Evolutionary conservation across 2,329 filamentous ascomycete genomes (phyloP).

Genomic region (Lithohypha guttulata): DNA sequence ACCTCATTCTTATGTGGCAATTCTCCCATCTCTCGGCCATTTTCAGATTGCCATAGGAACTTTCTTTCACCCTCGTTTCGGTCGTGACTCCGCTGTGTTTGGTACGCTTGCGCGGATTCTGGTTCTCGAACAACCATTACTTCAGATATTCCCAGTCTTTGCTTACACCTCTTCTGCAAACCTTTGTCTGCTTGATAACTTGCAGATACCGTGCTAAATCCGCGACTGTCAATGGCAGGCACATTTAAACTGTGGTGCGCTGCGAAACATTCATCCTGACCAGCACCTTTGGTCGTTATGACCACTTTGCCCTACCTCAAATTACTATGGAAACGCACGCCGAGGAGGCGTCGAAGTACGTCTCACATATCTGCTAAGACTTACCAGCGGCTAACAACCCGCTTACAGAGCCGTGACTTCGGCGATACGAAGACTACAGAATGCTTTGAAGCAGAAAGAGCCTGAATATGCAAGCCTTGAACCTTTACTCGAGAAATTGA

Average conservation of each 20-base stretch:
- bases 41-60: too few species aligned
- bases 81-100: not conserved
- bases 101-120: not conserved
- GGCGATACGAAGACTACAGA: constrained; percentile 33
- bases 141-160: not conserved
- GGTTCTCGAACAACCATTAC: not conserved
- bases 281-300: constrained; percentile 18
- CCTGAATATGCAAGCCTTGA: constrained; percentile 15
- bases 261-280: constrained; percentile 18
- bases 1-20: too few species aligned
- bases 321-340: constrained; percentile 20
- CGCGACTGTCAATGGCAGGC: constrained; percentile 15
- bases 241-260: constrained; percentile 14
- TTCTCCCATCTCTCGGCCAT: too few species aligned
- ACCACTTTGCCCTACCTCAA: constrained; percentile 13
- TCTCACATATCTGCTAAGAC: constrained; percentile 10
- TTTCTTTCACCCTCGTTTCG: not conserved
- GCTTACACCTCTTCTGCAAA: not conserved
- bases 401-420: constrained; percentile 30
- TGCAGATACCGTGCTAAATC: constrained; percentile 1
- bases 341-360: constrained; percentile 44
- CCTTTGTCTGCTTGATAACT: constrained; percentile 9
- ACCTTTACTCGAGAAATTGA: constrained; percentile 14
- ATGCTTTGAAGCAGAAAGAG: constrained; percentile 25
- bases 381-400: constrained; percentile 1